Conservation (phyloP, 192 early-diverging fungal genomes). For the Martensiomyces pterosporus region DNA sequence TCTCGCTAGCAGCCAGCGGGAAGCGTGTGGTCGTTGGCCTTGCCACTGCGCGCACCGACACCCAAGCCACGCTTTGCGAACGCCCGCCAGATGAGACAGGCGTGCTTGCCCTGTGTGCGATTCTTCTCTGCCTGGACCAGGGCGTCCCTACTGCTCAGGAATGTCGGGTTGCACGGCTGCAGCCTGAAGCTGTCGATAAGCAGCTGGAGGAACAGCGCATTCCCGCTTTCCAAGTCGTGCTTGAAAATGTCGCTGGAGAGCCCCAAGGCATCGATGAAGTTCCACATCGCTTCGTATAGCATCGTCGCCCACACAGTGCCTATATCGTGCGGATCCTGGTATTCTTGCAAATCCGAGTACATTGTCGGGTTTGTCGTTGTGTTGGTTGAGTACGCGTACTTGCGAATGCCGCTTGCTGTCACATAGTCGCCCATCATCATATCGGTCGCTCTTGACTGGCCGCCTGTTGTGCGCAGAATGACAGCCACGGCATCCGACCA, state of each 20-base stretch:
- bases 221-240: not conserved
- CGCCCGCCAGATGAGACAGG: not conserved
- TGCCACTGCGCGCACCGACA: not conserved
- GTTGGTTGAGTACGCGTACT: conserved; percentile 1
- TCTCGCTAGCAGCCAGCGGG: no score
- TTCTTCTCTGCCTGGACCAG: not conserved
- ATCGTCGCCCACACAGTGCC: conserved; percentile 51
- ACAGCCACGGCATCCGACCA: no score
- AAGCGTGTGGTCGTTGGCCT: not conserved
- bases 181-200: not conserved
- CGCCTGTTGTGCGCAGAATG: no score
- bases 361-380: conserved; percentile 1
- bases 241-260: not conserved
- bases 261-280: conserved; percentile 33
- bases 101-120: not conserved
- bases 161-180: not conserved
- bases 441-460: no score
- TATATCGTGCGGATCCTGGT: conserved; percentile 35
- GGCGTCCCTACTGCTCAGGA: not conserved
- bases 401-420: not conserved
- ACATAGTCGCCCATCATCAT: not conserved
- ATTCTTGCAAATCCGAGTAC: conserved; percentile 12
- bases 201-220: not conserved
- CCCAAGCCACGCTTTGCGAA: not conserved
- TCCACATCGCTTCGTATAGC: conserved; percentile 52